These are phyloP conservation scores for Ceratonia siliqua DNA, from an alignment of 306 rosid species.

Conservation along the genomic window DNA sequence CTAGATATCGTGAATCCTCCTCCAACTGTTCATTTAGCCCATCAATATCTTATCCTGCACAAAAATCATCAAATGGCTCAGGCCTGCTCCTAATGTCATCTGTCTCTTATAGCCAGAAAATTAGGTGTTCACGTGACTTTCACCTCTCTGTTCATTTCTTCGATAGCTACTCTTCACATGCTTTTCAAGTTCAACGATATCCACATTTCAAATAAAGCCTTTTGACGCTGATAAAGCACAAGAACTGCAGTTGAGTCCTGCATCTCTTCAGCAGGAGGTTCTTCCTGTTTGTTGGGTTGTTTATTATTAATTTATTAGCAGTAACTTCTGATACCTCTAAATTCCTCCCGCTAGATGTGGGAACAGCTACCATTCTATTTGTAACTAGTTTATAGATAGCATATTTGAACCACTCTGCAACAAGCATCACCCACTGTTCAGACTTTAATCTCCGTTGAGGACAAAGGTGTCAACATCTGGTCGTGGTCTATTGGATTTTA, in stretches of 20 bases:
- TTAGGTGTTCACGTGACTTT: too few relatives aligned
- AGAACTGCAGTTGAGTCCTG: conserved; percentile 32
- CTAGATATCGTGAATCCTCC: neutral
- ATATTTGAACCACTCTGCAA: neutral
- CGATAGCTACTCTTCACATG: too few relatives aligned
- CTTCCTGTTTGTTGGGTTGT: conserved; percentile 49
- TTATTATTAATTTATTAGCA: conserved; percentile 35
- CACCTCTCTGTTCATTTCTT: too few relatives aligned
- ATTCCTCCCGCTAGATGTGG: conserved; percentile 59
- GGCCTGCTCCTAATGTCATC: neutral
- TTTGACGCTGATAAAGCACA: conserved; percentile 54
- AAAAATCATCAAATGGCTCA: neutral
- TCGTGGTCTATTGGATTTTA: neutral
- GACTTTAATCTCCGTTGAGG: neutral
- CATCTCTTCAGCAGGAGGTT: conserved; percentile 28
- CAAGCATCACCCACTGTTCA: neutral
- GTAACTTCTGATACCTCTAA: conserved; percentile 47
- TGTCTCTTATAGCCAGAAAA: too few relatives aligned
- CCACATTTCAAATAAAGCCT: too few relatives aligned
- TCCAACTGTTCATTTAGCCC: too few relatives aligned
- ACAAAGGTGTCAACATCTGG: neutral
- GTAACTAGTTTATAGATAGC: conserved; percentile 42
- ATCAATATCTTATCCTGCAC: neutral
- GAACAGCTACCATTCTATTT: conserved; percentile 54
- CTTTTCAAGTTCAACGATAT: too few relatives aligned